These are phyloP conservation scores for Taphrina communis DNA, from an alignment of 1,139 yeast species.

Conservation along the genomic window DNA sequence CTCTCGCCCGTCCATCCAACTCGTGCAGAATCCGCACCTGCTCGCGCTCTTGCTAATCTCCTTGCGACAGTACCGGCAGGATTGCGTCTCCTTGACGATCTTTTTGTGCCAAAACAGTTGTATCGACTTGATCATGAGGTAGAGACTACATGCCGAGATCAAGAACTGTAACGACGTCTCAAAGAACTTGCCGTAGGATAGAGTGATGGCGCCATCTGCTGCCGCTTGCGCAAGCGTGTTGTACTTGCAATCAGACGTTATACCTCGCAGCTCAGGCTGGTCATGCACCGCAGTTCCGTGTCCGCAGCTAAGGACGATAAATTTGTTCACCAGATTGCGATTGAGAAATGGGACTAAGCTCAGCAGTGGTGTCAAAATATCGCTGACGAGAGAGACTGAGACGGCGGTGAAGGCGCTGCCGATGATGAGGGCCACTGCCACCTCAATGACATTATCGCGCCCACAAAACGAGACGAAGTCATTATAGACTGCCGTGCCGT, in stretches of 20 bases:
- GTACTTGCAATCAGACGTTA: conserved; percentile 1
- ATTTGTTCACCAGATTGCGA: conserved; percentile 13
- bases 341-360: conserved; percentile 10
- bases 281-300: neutral
- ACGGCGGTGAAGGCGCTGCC: conserved; percentile 28
- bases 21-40: conserved; percentile 21
- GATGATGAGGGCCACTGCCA: conserved; percentile 29
- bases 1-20: conserved; percentile 27
- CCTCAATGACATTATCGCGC: conserved; percentile 28
- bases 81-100: conserved; percentile 21
- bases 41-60: conserved; percentile 10
- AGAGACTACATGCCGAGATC: conserved; percentile 11
- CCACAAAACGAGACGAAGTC: conserved; percentile 25
- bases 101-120: conserved; percentile 5
- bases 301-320: conserved; percentile 16
- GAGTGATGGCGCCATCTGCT: conserved; percentile 19
- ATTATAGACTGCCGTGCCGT: conserved; percentile 21
- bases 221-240: conserved; percentile 23
- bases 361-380: conserved; percentile 19
- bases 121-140: conserved; percentile 7
- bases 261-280: neutral
- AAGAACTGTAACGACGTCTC: conserved; percentile 18
- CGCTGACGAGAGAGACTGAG: conserved; percentile 21
- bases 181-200: conserved; percentile 23
- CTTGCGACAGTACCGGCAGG: conserved; percentile 18